Evolutionary conservation across 1,284 basidiomycete species (phyloP).

Genomic region (Trichosporon inkin): DNA sequence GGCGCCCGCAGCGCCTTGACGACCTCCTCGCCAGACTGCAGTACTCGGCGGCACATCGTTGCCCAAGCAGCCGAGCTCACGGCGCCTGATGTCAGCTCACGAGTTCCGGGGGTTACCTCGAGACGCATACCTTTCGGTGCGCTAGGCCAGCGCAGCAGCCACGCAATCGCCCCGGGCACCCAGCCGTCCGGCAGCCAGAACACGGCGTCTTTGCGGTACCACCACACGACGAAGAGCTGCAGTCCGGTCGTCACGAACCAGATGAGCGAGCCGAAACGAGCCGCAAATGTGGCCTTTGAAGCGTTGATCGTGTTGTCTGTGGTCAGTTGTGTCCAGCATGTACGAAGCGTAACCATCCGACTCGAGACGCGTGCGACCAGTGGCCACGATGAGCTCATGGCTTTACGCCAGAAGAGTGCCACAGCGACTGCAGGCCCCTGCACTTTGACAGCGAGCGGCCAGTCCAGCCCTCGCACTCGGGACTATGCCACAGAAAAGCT

Average conservation of each 20-base stretch:
- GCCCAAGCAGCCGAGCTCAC: slow-evolving; percentile 87
- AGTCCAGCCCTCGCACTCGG: no score
- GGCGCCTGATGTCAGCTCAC: slow-evolving; percentile 57
- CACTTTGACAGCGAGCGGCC: no score
- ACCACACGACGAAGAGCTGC: slow-evolving; percentile 79
- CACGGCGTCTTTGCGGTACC: slow-evolving; percentile 79
- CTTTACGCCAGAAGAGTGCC: no score
- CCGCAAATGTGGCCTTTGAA: slow-evolving; percentile 63
- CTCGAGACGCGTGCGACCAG: no score
- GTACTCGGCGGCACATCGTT: slow-evolving; percentile 75
- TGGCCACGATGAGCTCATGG: no score
- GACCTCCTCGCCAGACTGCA: slow-evolving; percentile 64
- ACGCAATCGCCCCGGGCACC: slow-evolving; percentile 71
- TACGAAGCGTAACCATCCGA: no score
- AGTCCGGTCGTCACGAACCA: slow-evolving; percentile 76
- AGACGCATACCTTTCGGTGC: slow-evolving; percentile 41
- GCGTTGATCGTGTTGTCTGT: slow-evolving; percentile 67
- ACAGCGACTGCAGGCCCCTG: no score
- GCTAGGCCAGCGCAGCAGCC: slow-evolving; percentile 61
- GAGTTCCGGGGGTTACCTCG: neutral
- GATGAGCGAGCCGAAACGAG: slow-evolving; percentile 67
- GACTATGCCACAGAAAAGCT: no score
- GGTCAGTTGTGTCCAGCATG: neutral
- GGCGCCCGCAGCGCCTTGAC: slow-evolving; percentile 56
- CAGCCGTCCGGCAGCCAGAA: slow-evolving; percentile 85